Percentiles rank a stretch among this genome's conserved stretches.
phyloP scores from a whole-genome alignment of 768 basidiomycete species.

The Podaxis carcinomalis region DNA sequence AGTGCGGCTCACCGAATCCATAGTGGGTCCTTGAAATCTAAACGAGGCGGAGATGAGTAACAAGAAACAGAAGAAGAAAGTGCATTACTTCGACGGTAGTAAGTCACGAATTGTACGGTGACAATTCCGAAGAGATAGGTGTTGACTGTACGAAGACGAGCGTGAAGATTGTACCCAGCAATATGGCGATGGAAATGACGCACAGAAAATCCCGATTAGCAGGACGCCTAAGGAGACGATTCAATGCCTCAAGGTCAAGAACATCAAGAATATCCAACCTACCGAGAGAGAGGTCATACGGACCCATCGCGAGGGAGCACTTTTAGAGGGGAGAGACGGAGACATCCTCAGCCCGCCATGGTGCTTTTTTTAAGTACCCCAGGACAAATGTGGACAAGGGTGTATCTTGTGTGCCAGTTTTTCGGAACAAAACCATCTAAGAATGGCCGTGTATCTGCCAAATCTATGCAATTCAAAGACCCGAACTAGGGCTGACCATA shows the following conservation, averaged over 20 bases:
- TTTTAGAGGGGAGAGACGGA: background rate
- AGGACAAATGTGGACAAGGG: background rate
- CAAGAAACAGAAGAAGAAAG: background rate
- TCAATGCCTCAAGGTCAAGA: background rate
- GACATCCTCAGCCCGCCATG: background rate
- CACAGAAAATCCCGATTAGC: background rate
- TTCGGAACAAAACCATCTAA: background rate
- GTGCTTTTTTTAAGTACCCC: background rate
- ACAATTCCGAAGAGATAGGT: constrained; percentile 10
- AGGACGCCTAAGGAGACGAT: background rate
- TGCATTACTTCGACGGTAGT: constrained; percentile 1
- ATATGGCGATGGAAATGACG: background rate
- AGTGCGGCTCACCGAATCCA: background rate
- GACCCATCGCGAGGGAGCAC: background rate
- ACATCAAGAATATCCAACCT: background rate
- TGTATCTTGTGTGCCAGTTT: background rate
- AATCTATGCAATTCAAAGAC: background rate
- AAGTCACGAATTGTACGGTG: constrained; percentile 7
- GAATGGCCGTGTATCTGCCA: background rate
- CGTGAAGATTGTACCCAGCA: background rate
- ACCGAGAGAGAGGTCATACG: background rate
- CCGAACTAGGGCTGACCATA: background rate
- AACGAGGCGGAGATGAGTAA: background rate
- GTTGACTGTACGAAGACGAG: background rate
- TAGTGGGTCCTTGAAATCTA: background rate